Evolutionary conservation across 2,329 filamentous ascomycete genomes (phyloP), one percentile per base, ranked within the genome.

Genomic region (Penicillium thymicola): DNA sequence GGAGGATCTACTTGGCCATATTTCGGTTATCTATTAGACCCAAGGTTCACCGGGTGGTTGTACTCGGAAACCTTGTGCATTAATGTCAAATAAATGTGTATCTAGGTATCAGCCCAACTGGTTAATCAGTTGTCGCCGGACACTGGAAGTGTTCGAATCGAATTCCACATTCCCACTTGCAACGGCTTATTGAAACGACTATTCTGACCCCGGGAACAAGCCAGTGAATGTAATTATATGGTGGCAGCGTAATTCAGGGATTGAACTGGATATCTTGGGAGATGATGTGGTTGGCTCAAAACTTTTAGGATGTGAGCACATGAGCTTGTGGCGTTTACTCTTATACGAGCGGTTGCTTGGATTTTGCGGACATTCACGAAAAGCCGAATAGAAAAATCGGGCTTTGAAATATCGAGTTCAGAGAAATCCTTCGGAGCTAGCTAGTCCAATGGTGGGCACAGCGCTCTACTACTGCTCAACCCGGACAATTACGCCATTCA

Each of bases 1-100:
- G 27, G 78, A 80, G 30, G 55, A 58, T 37, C 47, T 52, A 32
- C n/a, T 48, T 7, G 60, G 57, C 6, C 57, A 11, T 11, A 14
- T 51, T 43, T 43, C 30, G 23, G 23, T 28, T 44, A 18, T 21
- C 14, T n/a, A 43, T 10, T 34, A 18, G 18, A 44, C n/a, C 32
- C 9, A 21, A 7, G 4, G 30, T 21, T 27, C 11, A n/a, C 10
- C 4, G 2, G n/a, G 18, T 45, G 5, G 8, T 16, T 40, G 21
- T 60, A 59, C 21, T 48, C n/a, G 38, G 44, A 16, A 18, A 16
- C 4, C 32, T 27, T 34, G 28, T 51, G 23, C n/a, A 37, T 36
- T 16, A 3, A 34, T 44, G 14, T 38, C n/a, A 21, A 28, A 25
- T 38, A 38, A 49, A 27, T 27, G 16, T 27, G 16, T 32, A 32